These are phyloP conservation scores for Exophiala bonariae DNA, from an alignment of 2,329 filamentous ascomycete genomes.

Conservation along the genomic window DNA sequence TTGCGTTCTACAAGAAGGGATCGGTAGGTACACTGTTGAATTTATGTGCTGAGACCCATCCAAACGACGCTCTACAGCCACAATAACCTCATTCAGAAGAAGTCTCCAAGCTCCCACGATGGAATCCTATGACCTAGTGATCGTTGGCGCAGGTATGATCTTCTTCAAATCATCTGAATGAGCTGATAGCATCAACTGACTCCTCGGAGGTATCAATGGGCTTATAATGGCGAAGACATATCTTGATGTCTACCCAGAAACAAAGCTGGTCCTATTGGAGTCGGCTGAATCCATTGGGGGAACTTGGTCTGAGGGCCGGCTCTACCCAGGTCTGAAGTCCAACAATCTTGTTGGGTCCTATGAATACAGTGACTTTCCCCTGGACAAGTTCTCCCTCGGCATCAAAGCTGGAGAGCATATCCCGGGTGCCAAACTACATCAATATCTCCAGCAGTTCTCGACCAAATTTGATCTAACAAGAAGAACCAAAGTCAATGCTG, in stretches of 20 bases:
- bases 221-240: slow-evolving; percentile 64
- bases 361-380: slow-evolving; percentile 72
- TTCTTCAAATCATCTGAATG: too few relatives aligned
- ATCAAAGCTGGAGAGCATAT: slow-evolving; percentile 56
- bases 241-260: slow-evolving; percentile 57
- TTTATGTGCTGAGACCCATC: too few relatives aligned
- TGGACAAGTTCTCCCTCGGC: slow-evolving; percentile 49
- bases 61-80: too few relatives aligned
- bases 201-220: slow-evolving; percentile 63
- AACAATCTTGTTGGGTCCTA: slow-evolving; percentile 74
- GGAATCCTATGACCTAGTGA: slow-evolving; percentile 1
- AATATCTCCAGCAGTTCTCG: slow-evolving; percentile 58
- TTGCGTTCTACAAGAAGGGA: too few relatives aligned
- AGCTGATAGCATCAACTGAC: slow-evolving; percentile 72
- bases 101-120: too few relatives aligned
- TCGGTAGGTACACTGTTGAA: too few relatives aligned
- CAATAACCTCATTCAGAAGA: too few relatives aligned
- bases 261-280: slow-evolving; percentile 60
- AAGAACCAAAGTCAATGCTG: slow-evolving; percentile 52
- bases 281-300: slow-evolving; percentile 61
- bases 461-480: slow-evolving; percentile 52
- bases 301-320: slow-evolving; percentile 66
- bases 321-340: slow-evolving; percentile 67
- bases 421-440: slow-evolving; percentile 54
- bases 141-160: slow-evolving; percentile 13